A percentile compares a stretch with the other conserved stretches of the same genome.
phyloP scores from a whole-genome alignment of 495 filamentous ascomycete genomes.

The Parachaetomium inaequale region DNA sequence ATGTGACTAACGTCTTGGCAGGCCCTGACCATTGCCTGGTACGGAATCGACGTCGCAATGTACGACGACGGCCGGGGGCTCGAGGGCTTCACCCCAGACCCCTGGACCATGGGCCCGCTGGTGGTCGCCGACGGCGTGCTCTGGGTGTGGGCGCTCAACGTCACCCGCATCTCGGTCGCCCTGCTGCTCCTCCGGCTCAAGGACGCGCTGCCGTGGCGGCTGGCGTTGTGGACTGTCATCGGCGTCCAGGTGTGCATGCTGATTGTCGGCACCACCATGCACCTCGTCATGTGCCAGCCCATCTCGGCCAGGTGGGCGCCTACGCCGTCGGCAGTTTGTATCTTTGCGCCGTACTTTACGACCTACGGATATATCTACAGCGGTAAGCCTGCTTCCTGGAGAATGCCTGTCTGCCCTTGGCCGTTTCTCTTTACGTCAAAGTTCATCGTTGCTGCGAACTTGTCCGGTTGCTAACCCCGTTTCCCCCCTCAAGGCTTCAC shows the following conservation, averaged over 20 bases:
- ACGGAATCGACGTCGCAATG: constrained; percentile 8
- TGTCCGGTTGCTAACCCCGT: background rate
- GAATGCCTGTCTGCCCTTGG: too few relatives aligned
- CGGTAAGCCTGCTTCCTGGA: background rate
- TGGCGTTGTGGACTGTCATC: constrained; percentile 2
- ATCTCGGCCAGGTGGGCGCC: constrained; percentile 10
- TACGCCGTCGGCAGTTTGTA: background rate
- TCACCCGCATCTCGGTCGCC: constrained; percentile 6
- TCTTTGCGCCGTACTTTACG: background rate
- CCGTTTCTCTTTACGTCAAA: background rate
- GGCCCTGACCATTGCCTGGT: constrained; percentile 4
- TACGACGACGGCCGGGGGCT: constrained; percentile 3
- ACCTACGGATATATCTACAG: constrained; percentile 3
- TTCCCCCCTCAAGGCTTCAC: background rate
- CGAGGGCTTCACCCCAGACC: constrained; percentile 1
- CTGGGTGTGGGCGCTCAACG: constrained; percentile 9
- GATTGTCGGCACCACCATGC: constrained; percentile 6
- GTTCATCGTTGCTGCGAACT: background rate
- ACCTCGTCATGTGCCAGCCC: constrained; percentile 8
- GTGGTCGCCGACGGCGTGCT: constrained; percentile 8
- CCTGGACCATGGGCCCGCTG: constrained; percentile 4
- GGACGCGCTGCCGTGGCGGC: constrained; percentile 3
- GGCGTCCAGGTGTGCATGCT: constrained; percentile 2
- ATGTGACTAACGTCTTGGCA: background rate
- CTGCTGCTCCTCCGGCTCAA: background rate